Evolutionary conservation across 2,329 filamentous ascomycete genomes (phyloP).

Genomic region (Colletotrichum euphorbiae): DNA sequence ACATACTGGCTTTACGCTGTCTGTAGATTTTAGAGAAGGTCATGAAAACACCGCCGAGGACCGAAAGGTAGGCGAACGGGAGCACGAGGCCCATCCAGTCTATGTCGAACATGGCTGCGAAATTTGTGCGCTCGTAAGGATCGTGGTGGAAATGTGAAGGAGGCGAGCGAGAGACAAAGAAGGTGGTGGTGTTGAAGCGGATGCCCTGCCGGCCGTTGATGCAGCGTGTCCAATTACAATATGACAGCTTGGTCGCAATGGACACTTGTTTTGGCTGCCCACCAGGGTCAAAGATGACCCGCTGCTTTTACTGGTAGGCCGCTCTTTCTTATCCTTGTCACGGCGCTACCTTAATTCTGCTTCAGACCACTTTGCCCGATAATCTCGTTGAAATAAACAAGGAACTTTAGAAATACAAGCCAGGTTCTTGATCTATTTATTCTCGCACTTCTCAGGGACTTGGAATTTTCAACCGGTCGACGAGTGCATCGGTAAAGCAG

Average conservation of each 20-base stretch:
- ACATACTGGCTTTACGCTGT: slow-evolving; percentile 86
- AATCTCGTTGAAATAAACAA: neutral
- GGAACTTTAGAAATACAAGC: neutral
- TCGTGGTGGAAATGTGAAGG: slow-evolving; percentile 28
- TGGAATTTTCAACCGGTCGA: neutral
- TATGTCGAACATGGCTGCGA: slow-evolving; percentile 56
- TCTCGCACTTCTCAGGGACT: neutral
- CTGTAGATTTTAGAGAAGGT: slow-evolving; percentile 95
- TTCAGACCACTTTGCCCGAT: neutral
- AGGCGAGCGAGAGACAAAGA: slow-evolving; percentile 35
- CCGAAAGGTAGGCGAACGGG: slow-evolving; percentile 88
- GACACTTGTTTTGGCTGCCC: slow-evolving; percentile 35
- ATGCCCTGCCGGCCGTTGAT: slow-evolving; percentile 27
- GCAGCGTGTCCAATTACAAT: slow-evolving; percentile 39
- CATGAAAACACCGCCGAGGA: slow-evolving; percentile 87
- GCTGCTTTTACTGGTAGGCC: slow-evolving; percentile 25
- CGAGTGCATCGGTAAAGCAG: slow-evolving; percentile 24
- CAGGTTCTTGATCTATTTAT: no score
- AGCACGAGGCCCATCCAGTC: slow-evolving; percentile 89
- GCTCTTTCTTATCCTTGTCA: neutral
- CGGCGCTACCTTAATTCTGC: neutral
- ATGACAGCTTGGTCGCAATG: slow-evolving; percentile 40
- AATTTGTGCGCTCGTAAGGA: slow-evolving; percentile 34
- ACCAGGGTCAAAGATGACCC: slow-evolving; percentile 33
- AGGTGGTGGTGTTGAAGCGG: slow-evolving; percentile 29